These are phyloP conservation scores for Pseudogymnoascus sp. DNA, from an alignment of 2,329 filamentous ascomycete genomes.

Conservation along the genomic window DNA sequence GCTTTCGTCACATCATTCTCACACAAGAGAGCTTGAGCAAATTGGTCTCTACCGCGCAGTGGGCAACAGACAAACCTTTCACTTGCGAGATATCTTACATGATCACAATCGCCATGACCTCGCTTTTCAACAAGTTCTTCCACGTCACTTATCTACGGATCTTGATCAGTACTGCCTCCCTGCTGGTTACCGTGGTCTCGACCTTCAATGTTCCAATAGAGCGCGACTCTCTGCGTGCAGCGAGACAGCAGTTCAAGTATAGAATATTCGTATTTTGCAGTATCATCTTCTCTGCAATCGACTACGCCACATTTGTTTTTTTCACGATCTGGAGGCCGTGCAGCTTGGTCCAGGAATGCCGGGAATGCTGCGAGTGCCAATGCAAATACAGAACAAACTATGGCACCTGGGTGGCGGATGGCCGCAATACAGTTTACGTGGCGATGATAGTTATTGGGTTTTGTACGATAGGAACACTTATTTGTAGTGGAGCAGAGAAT, in stretches of 20 bases:
- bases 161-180: neutral
- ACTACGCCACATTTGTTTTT: neutral
- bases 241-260: neutral
- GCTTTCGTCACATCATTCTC: neutral
- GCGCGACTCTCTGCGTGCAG: neutral
- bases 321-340: neutral
- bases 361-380: neutral
- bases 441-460: neutral
- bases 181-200: neutral
- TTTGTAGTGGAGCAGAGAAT: neutral
- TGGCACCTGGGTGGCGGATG: neutral
- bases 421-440: too few relatives aligned
- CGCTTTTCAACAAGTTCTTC: neutral
- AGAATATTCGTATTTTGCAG: neutral
- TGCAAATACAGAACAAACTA: too few relatives aligned
- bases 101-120: neutral
- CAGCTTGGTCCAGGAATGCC: too few relatives aligned
- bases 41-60: neutral
- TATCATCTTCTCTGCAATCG: neutral
- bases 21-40: neutral
- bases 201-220: neutral
- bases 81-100: neutral
- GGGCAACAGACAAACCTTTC: neutral
- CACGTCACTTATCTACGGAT: neutral
- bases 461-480: neutral